phyloP scores from a whole-genome alignment of 179 eudicot species.

The Amaranthus tricolor region DNA sequence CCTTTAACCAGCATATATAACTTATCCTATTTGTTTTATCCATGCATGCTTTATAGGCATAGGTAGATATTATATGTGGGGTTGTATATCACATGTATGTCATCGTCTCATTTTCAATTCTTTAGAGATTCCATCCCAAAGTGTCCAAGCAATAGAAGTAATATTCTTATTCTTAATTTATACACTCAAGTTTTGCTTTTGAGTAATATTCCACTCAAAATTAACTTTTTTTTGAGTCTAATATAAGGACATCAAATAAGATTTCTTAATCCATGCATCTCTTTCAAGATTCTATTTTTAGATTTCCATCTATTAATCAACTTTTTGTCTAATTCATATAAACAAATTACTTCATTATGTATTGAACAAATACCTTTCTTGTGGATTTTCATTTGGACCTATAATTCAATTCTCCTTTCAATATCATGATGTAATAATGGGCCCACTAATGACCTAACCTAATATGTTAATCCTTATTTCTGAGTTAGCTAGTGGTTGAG shows the following conservation, averaged over 20 bases:
- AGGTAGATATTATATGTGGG: conserved; percentile 1
- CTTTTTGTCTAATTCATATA: not conserved
- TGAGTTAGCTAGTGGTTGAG: too few species aligned
- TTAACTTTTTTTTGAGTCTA: too few species aligned
- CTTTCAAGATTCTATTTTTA: conserved; percentile 4
- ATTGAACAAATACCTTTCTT: not conserved
- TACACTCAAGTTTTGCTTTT: conserved; percentile 24
- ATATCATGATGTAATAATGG: not conserved
- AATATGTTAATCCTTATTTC: not conserved
- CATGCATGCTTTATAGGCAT: not conserved
- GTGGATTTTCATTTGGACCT: not conserved
- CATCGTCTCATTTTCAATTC: not conserved
- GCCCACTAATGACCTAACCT: not conserved
- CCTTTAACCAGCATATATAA: too few species aligned
- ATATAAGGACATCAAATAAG: conserved; percentile 17
- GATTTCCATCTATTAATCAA: not conserved
- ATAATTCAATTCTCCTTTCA: not conserved
- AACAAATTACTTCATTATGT: not conserved
- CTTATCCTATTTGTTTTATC: too few species aligned
- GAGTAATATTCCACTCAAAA: conserved; percentile 6
- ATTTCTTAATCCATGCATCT: conserved; percentile 9
- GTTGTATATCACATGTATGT: conserved; percentile 21
- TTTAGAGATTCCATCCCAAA: conserved; percentile 18
- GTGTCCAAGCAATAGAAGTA: conserved; percentile 20
- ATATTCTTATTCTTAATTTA: conserved; percentile 15